phyloP scores from a whole-genome alignment of 2,329 filamentous ascomycete species.

The Diaporthe ilicicola region DNA sequence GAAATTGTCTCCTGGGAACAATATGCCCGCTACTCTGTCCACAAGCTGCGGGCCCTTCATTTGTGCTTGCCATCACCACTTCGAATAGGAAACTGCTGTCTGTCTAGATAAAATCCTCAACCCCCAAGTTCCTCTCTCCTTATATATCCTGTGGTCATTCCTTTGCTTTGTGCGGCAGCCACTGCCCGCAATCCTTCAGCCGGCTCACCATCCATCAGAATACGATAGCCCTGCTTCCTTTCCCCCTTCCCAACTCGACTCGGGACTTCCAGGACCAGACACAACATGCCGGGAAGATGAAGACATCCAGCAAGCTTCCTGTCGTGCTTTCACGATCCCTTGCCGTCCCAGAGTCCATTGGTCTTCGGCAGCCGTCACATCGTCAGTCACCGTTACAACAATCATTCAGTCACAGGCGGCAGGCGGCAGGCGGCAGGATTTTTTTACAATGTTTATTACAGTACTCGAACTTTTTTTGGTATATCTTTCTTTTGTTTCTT shows the following conservation, averaged over 20 bases:
- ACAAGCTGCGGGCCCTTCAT: not conserved
- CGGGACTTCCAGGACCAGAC: too few species aligned
- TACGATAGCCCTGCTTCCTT: not conserved
- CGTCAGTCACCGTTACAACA: not conserved
- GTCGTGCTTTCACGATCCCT: too few species aligned
- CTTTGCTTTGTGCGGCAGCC: not conserved
- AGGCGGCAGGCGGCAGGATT: not conserved
- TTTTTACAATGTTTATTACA: not conserved
- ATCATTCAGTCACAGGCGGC: not conserved
- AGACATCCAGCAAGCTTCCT: not conserved
- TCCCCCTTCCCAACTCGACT: not conserved
- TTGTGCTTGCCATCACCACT: not conserved
- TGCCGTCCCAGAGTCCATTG: not conserved
- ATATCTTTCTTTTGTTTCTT: not conserved
- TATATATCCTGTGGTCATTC: too few species aligned
- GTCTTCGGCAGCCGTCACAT: not conserved
- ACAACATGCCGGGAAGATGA: not conserved
- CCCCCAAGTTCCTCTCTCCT: not conserved
- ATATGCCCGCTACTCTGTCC: not conserved
- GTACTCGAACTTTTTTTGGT: constrained; percentile 5
- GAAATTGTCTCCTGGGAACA: not conserved
- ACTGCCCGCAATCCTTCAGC: not conserved
- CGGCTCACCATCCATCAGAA: not conserved
- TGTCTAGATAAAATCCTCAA: too few species aligned
- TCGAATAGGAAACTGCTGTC: not conserved